These are phyloP conservation scores for Zalaria sp. DNA, from an alignment of 2,329 filamentous ascomycete genomes.

Conservation along the genomic window DNA sequence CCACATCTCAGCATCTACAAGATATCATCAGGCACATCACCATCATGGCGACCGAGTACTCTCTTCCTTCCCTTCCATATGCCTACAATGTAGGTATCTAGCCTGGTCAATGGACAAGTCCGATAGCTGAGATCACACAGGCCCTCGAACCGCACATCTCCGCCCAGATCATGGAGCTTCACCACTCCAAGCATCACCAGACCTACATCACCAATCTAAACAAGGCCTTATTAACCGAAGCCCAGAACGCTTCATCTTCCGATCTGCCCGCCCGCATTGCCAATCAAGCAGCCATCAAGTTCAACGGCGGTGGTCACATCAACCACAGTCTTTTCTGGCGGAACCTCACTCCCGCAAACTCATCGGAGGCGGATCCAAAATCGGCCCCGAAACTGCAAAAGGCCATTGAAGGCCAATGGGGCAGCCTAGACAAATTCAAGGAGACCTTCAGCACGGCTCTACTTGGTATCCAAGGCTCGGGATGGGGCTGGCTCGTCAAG, in stretches of 20 bases:
- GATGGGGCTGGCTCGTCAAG: constrained; percentile 78
- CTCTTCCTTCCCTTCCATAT: constrained; percentile 4
- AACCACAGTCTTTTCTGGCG: constrained; percentile 93
- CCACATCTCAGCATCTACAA: no score
- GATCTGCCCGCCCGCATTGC: constrained; percentile 52
- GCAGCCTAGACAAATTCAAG: constrained; percentile 52
- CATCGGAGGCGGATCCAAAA: constrained; percentile 39
- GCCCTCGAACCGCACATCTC: constrained; percentile 63
- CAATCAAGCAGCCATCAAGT: constrained; percentile 61
- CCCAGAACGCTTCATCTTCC: constrained; percentile 27
- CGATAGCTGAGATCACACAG: constrained; percentile 21
- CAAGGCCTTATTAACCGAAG: constrained; percentile 46
- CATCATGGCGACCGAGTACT: constrained; percentile 2
- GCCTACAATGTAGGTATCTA: constrained; percentile 4
- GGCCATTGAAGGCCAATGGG: constrained; percentile 53
- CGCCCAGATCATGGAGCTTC: constrained; percentile 66
- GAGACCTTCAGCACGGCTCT: constrained; percentile 51
- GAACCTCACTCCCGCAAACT: constrained; percentile 51
- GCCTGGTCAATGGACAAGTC: background rate
- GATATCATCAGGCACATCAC: background rate
- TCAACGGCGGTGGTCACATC: constrained; percentile 84
- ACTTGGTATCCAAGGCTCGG: constrained; percentile 64
- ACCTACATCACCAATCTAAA: constrained; percentile 68
- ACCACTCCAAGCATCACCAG: constrained; percentile 68
- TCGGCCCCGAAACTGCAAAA: constrained; percentile 43